Conservation (phyloP, 2,329 filamentous ascomycete species). For the Biscogniauxia marginata region DNA sequence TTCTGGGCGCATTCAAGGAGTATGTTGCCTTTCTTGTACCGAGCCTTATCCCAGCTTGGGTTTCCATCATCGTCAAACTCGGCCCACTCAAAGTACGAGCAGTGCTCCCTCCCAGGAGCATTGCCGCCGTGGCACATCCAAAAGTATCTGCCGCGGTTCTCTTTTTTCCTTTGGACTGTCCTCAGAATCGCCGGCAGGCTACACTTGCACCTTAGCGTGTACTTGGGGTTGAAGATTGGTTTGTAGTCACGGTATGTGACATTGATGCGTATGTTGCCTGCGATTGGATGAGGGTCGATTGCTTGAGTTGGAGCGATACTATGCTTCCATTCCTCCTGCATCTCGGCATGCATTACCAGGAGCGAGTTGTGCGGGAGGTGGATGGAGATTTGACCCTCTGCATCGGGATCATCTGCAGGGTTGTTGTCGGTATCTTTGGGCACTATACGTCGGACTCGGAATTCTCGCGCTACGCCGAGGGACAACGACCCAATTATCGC, state of each 20-base stretch:
- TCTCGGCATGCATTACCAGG: constrained; percentile 93
- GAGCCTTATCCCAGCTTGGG: constrained; percentile 57
- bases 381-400: constrained; percentile 84
- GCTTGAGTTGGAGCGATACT: constrained; percentile 70
- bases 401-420: constrained; percentile 51
- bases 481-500: constrained; percentile 88
- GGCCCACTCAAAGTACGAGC: constrained; percentile 81
- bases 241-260: constrained; percentile 92
- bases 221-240: constrained; percentile 69
- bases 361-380: constrained; percentile 94
- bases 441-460: constrained; percentile 77
- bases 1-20: neutral
- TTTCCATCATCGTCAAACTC: constrained; percentile 84
- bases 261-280: constrained; percentile 81
- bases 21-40: constrained; percentile 22
- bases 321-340: constrained; percentile 98
- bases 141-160: constrained; percentile 78
- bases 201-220: constrained; percentile 78
- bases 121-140: constrained; percentile 89
- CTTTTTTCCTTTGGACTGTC: constrained; percentile 75
- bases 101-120: constrained; percentile 66
- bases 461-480: constrained; percentile 88
- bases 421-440: constrained; percentile 52
- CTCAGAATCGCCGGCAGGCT: constrained; percentile 66
- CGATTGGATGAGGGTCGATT: constrained; percentile 81